phyloP scores from a whole-genome alignment of 2,329 filamentous ascomycete species.

The Ophiostoma populinum region DNA sequence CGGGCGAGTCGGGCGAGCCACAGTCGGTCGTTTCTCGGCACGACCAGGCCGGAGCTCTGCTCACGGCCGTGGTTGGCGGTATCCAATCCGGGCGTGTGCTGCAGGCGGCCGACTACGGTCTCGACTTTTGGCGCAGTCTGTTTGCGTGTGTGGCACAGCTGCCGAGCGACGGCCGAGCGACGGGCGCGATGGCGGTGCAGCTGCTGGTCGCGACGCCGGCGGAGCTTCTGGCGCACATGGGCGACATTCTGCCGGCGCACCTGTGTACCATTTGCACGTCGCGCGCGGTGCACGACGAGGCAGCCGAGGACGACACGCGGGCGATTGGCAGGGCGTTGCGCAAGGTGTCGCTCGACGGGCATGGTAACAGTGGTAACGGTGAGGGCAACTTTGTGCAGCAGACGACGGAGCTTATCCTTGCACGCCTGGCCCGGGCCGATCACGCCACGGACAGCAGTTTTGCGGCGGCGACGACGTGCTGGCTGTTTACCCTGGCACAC shows the following conservation, averaged over 20 bases:
- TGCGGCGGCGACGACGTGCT: background rate
- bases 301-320: too few relatives aligned
- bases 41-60: background rate
- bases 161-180: background rate
- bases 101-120: conserved; percentile 5
- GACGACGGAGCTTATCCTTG: background rate
- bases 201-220: conserved; percentile 6
- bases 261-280: conserved; percentile 1
- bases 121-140: conserved; percentile 8
- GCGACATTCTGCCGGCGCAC: conserved; percentile 4
- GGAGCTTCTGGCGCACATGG: conserved; percentile 1
- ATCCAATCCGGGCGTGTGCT: conserved; percentile 6
- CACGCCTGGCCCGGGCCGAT: background rate
- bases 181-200: background rate
- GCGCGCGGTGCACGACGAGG: background rate
- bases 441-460: background rate
- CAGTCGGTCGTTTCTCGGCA: background rate
- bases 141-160: background rate
- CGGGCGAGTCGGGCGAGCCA: background rate
- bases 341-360: too few relatives aligned
- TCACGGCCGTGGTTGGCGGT: conserved; percentile 5
- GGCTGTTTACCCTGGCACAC: conserved; percentile 11
- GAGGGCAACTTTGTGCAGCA: background rate
- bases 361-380: too few relatives aligned
- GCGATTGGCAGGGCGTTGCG: too few relatives aligned